Base-by-base conservation (phyloP, 305 asterid species). In the Fraxinus xanthoxyloides region DNA sequence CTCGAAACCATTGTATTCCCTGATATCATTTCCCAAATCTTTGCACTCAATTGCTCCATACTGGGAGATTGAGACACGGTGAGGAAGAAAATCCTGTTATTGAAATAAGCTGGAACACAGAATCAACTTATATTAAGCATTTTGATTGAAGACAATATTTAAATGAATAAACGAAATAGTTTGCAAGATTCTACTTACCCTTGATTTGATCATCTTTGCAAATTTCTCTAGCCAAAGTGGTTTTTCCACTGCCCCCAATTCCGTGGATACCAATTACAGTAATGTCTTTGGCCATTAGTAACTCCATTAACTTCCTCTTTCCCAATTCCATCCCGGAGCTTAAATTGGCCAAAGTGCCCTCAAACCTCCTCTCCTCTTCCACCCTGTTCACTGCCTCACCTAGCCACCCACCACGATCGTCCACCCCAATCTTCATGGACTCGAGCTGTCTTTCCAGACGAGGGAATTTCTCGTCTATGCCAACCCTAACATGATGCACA, bases 31-130 rank as follows among this genome's bases (percentile, higher is more conserved):
- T 83, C 86, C 92, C 92, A 87, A 70, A 95, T 90, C 46, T 77
- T 82, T 17, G 85, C 82, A 87, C 85, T 90, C 88, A 95, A 72
- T 77, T 91, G 94, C 87, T 95, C 98, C 83, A 92, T 88, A 61
- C 91, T 92, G 43, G 99, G 98, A 54, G 98, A 95, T 82, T 95
- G 99, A 72, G 99, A 93, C 17, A 93, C 97, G 1, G 95, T 95
- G 13, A 95, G 88, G 79, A 90, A 91, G 87, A 90, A 86, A 15
- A 95, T 89, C 82, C 83, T 89, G 84, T 86, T 80, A 24, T 84
- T 89, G 89, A 92, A 93, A 84, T 91, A 85, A 81, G 90, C 99
- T 95, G 23, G 86, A 85, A 48, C 2, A 76, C 61, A 75, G 56
- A 83, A 26, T 77, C 79, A 81, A 40, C 34, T 76, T 30, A 67